A percentile compares a stretch with the other conserved stretches of the same genome.
Conservation (phyloP, 2,329 filamentous ascomycete species). For the Trichoderma hamatum region DNA sequence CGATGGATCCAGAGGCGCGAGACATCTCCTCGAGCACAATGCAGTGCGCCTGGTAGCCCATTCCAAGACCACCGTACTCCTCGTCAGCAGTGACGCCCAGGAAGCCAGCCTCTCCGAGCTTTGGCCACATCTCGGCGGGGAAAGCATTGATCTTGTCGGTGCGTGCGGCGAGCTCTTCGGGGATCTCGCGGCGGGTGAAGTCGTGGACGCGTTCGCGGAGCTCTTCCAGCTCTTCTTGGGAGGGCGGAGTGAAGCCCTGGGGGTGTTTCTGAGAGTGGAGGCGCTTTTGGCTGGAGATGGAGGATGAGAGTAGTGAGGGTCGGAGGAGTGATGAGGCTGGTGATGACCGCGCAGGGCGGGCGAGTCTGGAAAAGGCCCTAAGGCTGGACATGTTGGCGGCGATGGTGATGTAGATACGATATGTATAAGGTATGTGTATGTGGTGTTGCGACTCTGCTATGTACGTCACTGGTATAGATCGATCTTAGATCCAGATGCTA, state of each 20-base stretch:
- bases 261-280: constrained; percentile 63
- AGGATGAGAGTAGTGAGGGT: constrained; percentile 42
- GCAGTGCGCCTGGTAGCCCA: constrained; percentile 97
- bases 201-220: constrained; percentile 84
- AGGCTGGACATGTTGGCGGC: constrained; percentile 44
- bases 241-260: constrained; percentile 67
- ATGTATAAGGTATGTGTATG: not conserved
- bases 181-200: constrained; percentile 85
- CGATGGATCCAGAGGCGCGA: constrained; percentile 80
- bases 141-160: constrained; percentile 91
- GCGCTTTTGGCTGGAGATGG: constrained; percentile 41
- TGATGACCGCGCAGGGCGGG: constrained; percentile 42
- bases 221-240: constrained; percentile 74
- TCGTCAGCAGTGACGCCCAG: constrained; percentile 93
- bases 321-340: constrained; percentile 31
- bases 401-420: not conserved
- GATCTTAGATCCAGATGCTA: not conserved
- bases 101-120: constrained; percentile 88
- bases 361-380: constrained; percentile 43
- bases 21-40: constrained; percentile 94
- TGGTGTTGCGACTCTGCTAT: not conserved
- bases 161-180: constrained; percentile 76
- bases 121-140: constrained; percentile 88
- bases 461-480: not conserved
- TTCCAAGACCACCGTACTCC: constrained; percentile 81